Base-by-base conservation (phyloP, 225 moss, liverwort and hornwort genomes). In the Neckera pumila region DNA sequence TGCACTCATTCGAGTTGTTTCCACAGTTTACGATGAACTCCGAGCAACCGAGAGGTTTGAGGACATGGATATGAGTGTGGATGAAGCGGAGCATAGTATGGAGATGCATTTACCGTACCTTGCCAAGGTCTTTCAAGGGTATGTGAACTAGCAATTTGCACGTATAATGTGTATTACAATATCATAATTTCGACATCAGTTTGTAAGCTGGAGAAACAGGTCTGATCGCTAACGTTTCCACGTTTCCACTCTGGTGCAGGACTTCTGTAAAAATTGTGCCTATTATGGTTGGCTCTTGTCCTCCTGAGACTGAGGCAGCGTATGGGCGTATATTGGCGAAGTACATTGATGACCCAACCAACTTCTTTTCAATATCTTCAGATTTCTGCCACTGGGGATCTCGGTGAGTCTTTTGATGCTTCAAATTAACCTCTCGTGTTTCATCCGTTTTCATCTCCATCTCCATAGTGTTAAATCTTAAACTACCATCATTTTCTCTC, bases 351-450 rank as follows among this genome's bases (percentile, higher is more conserved):
- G 94, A 96, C 78, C 96, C 97, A 16, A 73, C 94, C 36, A 98
- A 95, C 80, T 96, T 98, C 90, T 98, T 98, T 91, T 96, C 95
- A 66, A 90, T 98, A 49, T 98, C 98, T 31, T 98, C 98, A 42
- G 96, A 98, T 90, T 98, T 98, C 90, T 98, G 98, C 83, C 98
- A 98, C 86, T 98, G 97, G 97, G 97, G 97, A 69, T 90, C 95
- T 86, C 92, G 98, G 98, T 98, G 89, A 80, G 81, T 70, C 73
- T 63, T 49, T 51, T 65, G 62, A 38, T 69, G 45, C 81, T 45
- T 79, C 30, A 54, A 26, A 58, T 10, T 79, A 54, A 19, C 43
- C 42, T 42, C 75, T 51, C 54, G 26, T 84, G 12, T 71, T 83
- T 76, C 42, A 30, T 79, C 26, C 21, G 26, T 42, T 40, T 43